A percentile compares a stretch with the other conserved stretches of the same genome.
These are phyloP conservation scores for Phytophthora citricola DNA, from an alignment of 352 stramenopile species.

Conservation along the genomic window DNA sequence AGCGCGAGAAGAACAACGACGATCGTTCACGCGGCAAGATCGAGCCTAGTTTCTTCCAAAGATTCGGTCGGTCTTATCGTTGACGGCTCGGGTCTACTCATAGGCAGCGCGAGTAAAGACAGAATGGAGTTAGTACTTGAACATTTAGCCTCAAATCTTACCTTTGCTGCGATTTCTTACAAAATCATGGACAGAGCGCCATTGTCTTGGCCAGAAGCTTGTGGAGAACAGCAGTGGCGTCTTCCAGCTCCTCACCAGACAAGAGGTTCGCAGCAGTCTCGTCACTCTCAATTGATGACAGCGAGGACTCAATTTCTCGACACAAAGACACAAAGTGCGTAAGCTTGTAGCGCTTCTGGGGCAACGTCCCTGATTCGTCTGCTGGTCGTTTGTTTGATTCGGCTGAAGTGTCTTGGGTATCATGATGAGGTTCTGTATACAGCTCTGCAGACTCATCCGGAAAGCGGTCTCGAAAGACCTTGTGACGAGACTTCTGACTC, in stretches of 20 bases:
- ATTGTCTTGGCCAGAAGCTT: constrained; percentile 49
- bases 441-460: constrained; percentile 31
- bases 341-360: constrained; percentile 37
- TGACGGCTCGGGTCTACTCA: constrained; percentile 19
- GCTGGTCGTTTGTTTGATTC: constrained; percentile 23
- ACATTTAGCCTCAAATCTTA: no score
- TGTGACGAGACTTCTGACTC: constrained; percentile 4
- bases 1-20: constrained; percentile 62
- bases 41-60: constrained; percentile 77
- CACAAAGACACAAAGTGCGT: constrained; percentile 46
- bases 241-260: constrained; percentile 53
- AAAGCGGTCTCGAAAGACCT: constrained; percentile 31
- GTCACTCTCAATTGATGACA: constrained; percentile 37
- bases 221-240: constrained; percentile 53
- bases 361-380: constrained; percentile 7
- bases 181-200: constrained; percentile 21
- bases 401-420: neutral
- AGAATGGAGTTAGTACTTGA: constrained; percentile 19
- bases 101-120: neutral
- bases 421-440: constrained; percentile 16
- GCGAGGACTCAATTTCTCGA: constrained; percentile 50
- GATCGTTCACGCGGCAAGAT: constrained; percentile 66
- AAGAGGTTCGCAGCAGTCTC: constrained; percentile 38
- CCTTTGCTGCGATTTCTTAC: neutral
- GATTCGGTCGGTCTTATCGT: constrained; percentile 81